Evolutionary conservation across 1,284 basidiomycete species (phyloP).

Genomic region (Rhodotorula sp.): DNA sequence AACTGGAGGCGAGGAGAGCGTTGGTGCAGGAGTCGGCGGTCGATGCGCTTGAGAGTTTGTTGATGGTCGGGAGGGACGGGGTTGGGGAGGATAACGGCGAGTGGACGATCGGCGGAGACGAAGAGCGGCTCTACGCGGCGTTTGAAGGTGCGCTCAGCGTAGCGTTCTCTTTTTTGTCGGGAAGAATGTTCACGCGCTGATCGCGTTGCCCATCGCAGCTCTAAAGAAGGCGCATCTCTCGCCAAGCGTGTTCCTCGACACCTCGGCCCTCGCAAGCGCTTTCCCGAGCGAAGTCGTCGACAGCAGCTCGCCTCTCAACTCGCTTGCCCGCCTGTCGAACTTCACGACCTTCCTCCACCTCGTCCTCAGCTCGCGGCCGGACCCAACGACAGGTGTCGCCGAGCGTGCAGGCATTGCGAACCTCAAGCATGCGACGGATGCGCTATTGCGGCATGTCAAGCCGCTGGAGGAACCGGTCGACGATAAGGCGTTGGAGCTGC

Average conservation of each 20-base stretch:
- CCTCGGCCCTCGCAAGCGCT: background rate
- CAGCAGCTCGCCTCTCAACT: background rate
- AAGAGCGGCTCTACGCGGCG: background rate
- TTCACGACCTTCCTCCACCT: slow-evolving; percentile 26
- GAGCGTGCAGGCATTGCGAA: background rate
- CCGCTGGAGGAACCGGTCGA: slow-evolving; percentile 4
- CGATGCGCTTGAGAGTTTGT: slow-evolving; percentile 16
- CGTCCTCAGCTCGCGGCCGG: slow-evolving; percentile 19
- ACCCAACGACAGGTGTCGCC: background rate
- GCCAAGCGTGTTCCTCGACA: slow-evolving; percentile 1
- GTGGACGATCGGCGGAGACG: background rate
- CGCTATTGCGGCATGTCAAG: slow-evolving; percentile 16
- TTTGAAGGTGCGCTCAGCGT: slow-evolving; percentile 4
- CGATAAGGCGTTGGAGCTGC: slow-evolving; percentile 3
- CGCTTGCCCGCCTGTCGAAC: slow-evolving; percentile 21
- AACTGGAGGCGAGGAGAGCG: slow-evolving; percentile 2
- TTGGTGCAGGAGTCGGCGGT: slow-evolving; percentile 1
- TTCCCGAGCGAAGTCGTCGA: slow-evolving; percentile 3
- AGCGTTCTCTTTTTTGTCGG: too few relatives aligned
- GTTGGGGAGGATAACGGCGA: slow-evolving; percentile 7
- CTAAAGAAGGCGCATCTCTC: slow-evolving; percentile 7
- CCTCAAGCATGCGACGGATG: slow-evolving; percentile 10
- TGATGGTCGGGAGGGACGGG: slow-evolving; percentile 11
- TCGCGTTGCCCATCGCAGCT: background rate
- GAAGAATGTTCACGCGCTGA: too few relatives aligned